phyloP scores from a whole-genome alignment of 495 filamentous ascomycete species.

The Annulohypoxylon stygium region DNA sequence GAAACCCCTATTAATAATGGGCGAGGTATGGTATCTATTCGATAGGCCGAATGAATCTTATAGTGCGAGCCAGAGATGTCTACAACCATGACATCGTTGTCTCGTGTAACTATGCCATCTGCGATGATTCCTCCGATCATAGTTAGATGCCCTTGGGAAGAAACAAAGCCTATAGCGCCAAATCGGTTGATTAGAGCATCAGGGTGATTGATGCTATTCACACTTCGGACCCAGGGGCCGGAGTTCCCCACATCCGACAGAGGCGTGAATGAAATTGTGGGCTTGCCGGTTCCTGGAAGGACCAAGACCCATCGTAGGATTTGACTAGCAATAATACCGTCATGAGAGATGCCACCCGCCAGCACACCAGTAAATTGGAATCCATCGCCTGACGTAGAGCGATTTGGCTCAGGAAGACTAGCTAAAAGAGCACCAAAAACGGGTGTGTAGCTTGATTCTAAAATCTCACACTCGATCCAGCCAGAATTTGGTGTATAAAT shows the following conservation, averaged over 20 bases:
- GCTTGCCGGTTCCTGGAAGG: slow-evolving; percentile 41
- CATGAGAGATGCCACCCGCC: slow-evolving; percentile 73
- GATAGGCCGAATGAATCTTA: slow-evolving; percentile 31
- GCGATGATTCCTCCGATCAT: slow-evolving; percentile 66
- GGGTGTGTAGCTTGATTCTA: slow-evolving; percentile 56
- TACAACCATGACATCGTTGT: slow-evolving; percentile 50
- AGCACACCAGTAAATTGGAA: slow-evolving; percentile 66
- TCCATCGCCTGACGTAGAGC: slow-evolving; percentile 1
- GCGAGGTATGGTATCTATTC: slow-evolving; percentile 45
- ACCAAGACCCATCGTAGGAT: slow-evolving; percentile 65
- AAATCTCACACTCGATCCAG: slow-evolving; percentile 59
- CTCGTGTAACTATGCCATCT: slow-evolving; percentile 53
- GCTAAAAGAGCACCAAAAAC: slow-evolving; percentile 72
- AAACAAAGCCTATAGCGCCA: slow-evolving; percentile 52
- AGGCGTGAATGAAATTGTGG: slow-evolving; percentile 44
- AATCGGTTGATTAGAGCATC: slow-evolving; percentile 50
- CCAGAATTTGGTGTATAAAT: slow-evolving; percentile 69
- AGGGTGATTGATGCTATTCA: slow-evolving; percentile 9
- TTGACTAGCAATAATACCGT: slow-evolving; percentile 70
- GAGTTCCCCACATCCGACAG: slow-evolving; percentile 10
- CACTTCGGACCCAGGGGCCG: background rate
- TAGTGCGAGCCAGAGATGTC: slow-evolving; percentile 19
- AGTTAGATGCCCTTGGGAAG: slow-evolving; percentile 40
- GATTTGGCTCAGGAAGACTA: slow-evolving; percentile 23
- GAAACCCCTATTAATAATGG: slow-evolving; percentile 78